Evolutionary conservation across 805 yeast genomes (phyloP), one percentile per base, ranked within the genome.

Genomic region (Osmozyma mogii): DNA sequence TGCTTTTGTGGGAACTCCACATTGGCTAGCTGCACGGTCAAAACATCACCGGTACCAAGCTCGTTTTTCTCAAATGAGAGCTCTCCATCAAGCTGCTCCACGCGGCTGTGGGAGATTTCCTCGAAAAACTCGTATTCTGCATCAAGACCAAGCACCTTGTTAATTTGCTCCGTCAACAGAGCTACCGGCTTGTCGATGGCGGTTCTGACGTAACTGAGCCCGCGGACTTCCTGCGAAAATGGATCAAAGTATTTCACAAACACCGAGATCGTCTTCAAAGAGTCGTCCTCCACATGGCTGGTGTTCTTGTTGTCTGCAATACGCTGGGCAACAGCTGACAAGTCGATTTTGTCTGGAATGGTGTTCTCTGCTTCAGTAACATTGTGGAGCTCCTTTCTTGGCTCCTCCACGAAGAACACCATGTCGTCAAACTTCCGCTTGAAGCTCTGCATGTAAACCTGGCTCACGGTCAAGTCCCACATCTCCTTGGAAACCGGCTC

Each of bases 161-260:
- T 61, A 7, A 79, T 32, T 1, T 59, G 47, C 9, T 65, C 62
- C 3, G 61, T 39, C 11, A 78, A 35, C 3, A 54, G 47, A 0
- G 59, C 56, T 5, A 78, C 51, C 1, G 50, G 45, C 13, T 68
- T 72, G 27, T 68, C 69, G 29, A 66, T 67, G 9, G 66, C 52
- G 1, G 81, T 75, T 12, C 65, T 53, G 3, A 65, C 49, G 43
- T 83, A 82, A 0, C 83, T 70, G 12, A 81, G 54, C 1, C 95
- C 94, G n/a, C 50, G 54, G n/a, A 84, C 49, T 4, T 61, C 50
- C 47, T 75, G 80, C 0, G 54, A 43, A 4, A 49, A 47, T 1
- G 65, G 67, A 45, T 85, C 88, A 54, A 80, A 85, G 38, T 67
- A 66, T 51, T 87, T 85, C 29, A 85, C 42, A 41, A 79, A 74